Evolutionary conservation across 169 alveolate genomes (phyloP).

Genomic region (Plasmodium vivax): DNA sequence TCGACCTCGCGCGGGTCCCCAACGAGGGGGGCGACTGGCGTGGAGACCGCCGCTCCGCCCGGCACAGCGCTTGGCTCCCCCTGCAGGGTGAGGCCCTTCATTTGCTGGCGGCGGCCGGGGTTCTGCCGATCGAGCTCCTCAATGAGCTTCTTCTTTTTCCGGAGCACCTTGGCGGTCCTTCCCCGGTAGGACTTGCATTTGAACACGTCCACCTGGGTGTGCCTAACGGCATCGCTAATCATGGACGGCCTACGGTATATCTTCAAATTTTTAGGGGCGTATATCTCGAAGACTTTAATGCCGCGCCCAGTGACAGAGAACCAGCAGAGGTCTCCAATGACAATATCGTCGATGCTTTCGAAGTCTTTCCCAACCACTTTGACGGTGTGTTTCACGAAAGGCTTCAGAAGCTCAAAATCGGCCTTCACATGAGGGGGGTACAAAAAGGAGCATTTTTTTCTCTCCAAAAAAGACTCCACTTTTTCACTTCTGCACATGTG

Average conservation of each 20-base stretch:
- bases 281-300: conserved; percentile 80
- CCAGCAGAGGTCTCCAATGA: conserved; percentile 89
- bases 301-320: conserved; percentile 85
- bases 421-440: conserved; percentile 76
- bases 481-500: conserved; percentile 79
- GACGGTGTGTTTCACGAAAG: conserved; percentile 77
- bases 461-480: conserved; percentile 69
- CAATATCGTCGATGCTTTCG: conserved; percentile 84
- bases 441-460: conserved; percentile 80
- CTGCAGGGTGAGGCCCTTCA: conserved; percentile 47
- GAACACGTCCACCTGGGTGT: conserved; percentile 65
- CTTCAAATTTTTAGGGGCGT: conserved; percentile 85
- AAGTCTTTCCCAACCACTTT: conserved; percentile 10
- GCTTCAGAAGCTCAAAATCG: conserved; percentile 65
- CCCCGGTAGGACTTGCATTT: conserved; percentile 73
- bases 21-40: not conserved
- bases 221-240: conserved; percentile 71
- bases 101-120: conserved; percentile 23
- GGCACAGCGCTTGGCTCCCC: not conserved
- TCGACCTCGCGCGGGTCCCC: conserved; percentile 27
- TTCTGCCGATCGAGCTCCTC: conserved; percentile 41
- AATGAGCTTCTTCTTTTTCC: conserved; percentile 58
- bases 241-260: conserved; percentile 82
- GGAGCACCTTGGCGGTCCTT: conserved; percentile 38
- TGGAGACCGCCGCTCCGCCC: not conserved